These are phyloP conservation scores for Collybia sp. DNA, from an alignment of 768 basidiomycete species.

Conservation along the genomic window DNA sequence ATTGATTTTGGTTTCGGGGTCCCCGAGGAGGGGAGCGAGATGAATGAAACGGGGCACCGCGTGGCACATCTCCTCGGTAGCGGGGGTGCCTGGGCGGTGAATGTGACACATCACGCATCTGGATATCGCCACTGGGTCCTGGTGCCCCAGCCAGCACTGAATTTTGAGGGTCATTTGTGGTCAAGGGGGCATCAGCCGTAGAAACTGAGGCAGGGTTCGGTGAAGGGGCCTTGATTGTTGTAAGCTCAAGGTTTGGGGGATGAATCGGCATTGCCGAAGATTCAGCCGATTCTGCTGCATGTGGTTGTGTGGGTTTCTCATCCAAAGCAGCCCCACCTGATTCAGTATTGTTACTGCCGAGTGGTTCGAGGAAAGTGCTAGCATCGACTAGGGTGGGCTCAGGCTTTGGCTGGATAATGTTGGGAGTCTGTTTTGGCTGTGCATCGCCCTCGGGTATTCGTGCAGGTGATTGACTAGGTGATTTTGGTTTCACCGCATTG, in stretches of 20 bases:
- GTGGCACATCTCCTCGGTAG: constrained; percentile 7
- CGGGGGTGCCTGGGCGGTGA: constrained; percentile 19
- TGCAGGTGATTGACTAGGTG: neutral
- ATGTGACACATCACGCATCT: constrained; percentile 13
- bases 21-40: constrained; percentile 36
- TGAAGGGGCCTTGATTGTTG: constrained; percentile 5
- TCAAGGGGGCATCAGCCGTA: neutral
- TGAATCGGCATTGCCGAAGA: neutral
- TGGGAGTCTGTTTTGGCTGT: too few species aligned
- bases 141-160: constrained; percentile 9
- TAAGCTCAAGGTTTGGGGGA: neutral
- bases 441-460: neutral
- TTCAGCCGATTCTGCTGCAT: neutral
- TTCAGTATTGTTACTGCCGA: too few species aligned
- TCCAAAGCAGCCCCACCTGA: too few species aligned
- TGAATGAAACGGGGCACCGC: constrained; percentile 10
- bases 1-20: constrained; percentile 25
- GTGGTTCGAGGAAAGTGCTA: too few species aligned
- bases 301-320: too few species aligned
- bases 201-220: neutral
- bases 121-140: constrained; percentile 13
- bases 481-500: neutral
- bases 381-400: neutral
- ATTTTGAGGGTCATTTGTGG: constrained; percentile 9
- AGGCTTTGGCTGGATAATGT: neutral